Evolutionary conservation across 2,329 filamentous ascomycete species (phyloP).

Genomic region (Neofusicoccum cordaticola): DNA sequence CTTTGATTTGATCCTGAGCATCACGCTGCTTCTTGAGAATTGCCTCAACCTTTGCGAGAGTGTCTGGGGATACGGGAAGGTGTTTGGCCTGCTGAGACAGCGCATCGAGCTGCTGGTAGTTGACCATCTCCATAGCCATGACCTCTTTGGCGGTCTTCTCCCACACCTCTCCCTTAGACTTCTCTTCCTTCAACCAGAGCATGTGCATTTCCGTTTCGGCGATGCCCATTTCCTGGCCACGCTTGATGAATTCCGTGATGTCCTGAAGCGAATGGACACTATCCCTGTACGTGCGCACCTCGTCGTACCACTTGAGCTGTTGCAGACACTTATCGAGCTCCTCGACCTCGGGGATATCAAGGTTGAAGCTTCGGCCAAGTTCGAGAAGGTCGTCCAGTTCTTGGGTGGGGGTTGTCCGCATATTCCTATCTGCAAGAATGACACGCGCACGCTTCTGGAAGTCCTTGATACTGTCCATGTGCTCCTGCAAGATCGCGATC

Average conservation of each 20-base stretch:
- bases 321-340: conserved; percentile 75
- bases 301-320: conserved; percentile 84
- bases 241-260: conserved; percentile 73
- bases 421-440: conserved; percentile 43
- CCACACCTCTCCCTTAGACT: conserved; percentile 77
- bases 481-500: conserved; percentile 79
- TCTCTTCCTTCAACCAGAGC: conserved; percentile 71
- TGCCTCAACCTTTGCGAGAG: conserved; percentile 77
- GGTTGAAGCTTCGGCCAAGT: conserved; percentile 81
- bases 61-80: conserved; percentile 79
- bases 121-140: conserved; percentile 84
- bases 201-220: conserved; percentile 78
- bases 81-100: conserved; percentile 77
- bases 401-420: conserved; percentile 25
- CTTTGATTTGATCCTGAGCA: conserved; percentile 82
- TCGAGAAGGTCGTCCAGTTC: conserved; percentile 84
- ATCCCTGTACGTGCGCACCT: conserved; percentile 63
- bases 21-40: conserved; percentile 95
- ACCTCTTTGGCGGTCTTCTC: conserved; percentile 90
- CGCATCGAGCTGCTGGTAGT: conserved; percentile 92
- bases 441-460: conserved; percentile 76
- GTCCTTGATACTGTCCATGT: conserved; percentile 76
- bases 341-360: conserved; percentile 87
- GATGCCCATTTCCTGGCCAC: conserved; percentile 74
- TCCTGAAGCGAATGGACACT: conserved; percentile 72